Conservation (phyloP, 1,139 yeast species). For the Yamadazyma conglobata region DNA sequence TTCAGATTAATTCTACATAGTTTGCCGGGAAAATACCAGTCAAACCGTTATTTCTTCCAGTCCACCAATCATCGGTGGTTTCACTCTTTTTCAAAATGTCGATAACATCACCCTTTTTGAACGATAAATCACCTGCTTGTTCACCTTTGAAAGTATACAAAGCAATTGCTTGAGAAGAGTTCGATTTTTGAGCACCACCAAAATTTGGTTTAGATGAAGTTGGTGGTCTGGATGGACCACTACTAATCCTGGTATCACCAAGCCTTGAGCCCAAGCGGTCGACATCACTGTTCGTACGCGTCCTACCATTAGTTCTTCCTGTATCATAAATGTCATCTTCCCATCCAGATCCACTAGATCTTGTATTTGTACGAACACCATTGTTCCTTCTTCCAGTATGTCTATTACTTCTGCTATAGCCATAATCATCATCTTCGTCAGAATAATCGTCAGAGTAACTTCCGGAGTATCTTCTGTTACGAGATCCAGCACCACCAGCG, state of each 20-base stretch:
- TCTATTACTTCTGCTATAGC: conserved; percentile 14
- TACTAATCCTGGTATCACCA: conserved; percentile 26
- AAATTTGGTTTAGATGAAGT: conserved; percentile 52
- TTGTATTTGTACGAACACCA: conserved; percentile 7
- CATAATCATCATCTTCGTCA: conserved; percentile 33
- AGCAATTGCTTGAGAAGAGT: conserved; percentile 82
- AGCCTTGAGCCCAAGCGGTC: conserved; percentile 34
- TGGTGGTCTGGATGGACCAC: conserved; percentile 39
- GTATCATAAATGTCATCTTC: conserved; percentile 81
- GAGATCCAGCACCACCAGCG: conserved; percentile 22
- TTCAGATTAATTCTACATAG: conserved; percentile 76
- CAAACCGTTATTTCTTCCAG: conserved; percentile 77
- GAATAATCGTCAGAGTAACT: conserved; percentile 41
- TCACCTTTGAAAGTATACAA: conserved; percentile 86
- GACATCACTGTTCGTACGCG: conserved; percentile 33
- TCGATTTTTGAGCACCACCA: conserved; percentile 39
- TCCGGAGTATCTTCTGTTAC: conserved; percentile 38
- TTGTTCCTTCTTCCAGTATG: conserved; percentile 12
- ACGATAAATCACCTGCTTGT: conserved; percentile 85
- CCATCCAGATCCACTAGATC: conserved; percentile 43
- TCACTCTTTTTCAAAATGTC: conserved; percentile 81
- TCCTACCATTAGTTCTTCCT: conserved; percentile 22
- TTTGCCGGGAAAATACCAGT: conserved; percentile 98
- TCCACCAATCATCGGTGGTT: conserved; percentile 98
- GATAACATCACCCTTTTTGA: conserved; percentile 93